phyloP scores from a whole-genome alignment of 2,329 filamentous ascomycete genomes.

The Cadophora gregata region DNA sequence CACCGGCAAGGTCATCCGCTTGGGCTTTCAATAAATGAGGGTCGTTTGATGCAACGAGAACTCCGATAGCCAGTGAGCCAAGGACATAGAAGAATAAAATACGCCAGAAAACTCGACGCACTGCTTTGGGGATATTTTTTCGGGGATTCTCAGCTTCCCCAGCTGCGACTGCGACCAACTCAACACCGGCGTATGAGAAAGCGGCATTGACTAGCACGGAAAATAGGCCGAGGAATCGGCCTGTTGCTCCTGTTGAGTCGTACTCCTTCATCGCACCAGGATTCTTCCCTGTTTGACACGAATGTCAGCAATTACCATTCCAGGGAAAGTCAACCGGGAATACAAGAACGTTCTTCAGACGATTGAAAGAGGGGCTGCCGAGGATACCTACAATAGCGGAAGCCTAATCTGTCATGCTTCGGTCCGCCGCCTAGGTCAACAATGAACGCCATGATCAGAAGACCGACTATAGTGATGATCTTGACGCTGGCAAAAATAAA shows the following conservation, averaged over 20 bases:
- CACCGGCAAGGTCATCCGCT: slow-evolving; percentile 62
- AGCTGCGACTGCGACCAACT: slow-evolving; percentile 55
- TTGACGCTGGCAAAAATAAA: slow-evolving; percentile 66
- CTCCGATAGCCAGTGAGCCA: slow-evolving; percentile 74
- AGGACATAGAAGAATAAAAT: slow-evolving; percentile 77
- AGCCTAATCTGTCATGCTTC: slow-evolving; percentile 72
- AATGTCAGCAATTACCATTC: background rate
- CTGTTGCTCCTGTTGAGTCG: slow-evolving; percentile 67
- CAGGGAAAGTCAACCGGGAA: background rate
- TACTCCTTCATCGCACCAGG: slow-evolving; percentile 74
- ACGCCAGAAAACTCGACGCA: slow-evolving; percentile 80
- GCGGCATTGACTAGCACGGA: slow-evolving; percentile 55
- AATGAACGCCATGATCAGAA: slow-evolving; percentile 80
- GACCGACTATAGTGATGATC: slow-evolving; percentile 64
- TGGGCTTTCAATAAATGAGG: slow-evolving; percentile 67
- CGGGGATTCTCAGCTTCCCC: slow-evolving; percentile 76
- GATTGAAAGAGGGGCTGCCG: background rate
- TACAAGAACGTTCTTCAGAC: background rate
- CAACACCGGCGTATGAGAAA: slow-evolving; percentile 55
- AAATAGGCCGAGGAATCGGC: slow-evolving; percentile 72
- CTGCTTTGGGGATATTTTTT: slow-evolving; percentile 72
- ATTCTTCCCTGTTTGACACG: slow-evolving; percentile 47
- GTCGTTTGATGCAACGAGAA: slow-evolving; percentile 74
- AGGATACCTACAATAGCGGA: slow-evolving; percentile 60
- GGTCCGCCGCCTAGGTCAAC: slow-evolving; percentile 86